Percentiles rank a stretch among this genome's conserved stretches.
Evolutionary conservation across 2,329 filamentous ascomycete genomes (phyloP).

Genomic region (Paradendryphiella salina): DNA sequence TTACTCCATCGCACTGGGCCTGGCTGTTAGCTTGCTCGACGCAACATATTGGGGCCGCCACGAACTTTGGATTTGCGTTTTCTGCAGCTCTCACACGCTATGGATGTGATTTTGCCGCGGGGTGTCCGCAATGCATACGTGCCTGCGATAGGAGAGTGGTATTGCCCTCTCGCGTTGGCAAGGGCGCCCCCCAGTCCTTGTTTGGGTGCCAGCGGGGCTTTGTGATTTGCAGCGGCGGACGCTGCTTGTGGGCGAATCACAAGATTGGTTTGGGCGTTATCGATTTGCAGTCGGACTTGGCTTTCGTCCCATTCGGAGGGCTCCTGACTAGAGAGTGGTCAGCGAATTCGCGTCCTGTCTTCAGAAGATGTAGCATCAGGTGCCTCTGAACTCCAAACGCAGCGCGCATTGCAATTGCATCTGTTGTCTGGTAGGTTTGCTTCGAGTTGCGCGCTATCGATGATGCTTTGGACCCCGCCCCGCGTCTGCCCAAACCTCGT

Average conservation of each 20-base stretch:
- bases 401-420: background rate
- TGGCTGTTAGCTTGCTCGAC: background rate
- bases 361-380: conserved; percentile 12
- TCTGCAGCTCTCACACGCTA: conserved; percentile 47
- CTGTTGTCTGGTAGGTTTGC: conserved; percentile 19
- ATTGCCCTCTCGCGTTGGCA: conserved; percentile 37
- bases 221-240: conserved; percentile 32
- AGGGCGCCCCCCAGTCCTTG: conserved; percentile 41
- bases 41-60: background rate
- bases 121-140: conserved; percentile 45
- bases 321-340: conserved; percentile 37
- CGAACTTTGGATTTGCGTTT: conserved; percentile 47
- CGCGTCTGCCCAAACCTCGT: conserved; percentile 9
- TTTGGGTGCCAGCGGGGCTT: conserved; percentile 45
- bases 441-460: conserved; percentile 24
- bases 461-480: conserved; percentile 21
- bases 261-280: conserved; percentile 34
- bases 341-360: conserved; percentile 19
- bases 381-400: background rate
- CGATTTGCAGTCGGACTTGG: conserved; percentile 36
- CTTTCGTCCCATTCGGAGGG: conserved; percentile 36
- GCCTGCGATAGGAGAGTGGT: conserved; percentile 44
- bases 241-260: conserved; percentile 37
- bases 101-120: conserved; percentile 47
- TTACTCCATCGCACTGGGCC: conserved; percentile 43